Percentiles rank a stretch among this genome's conserved stretches.
phyloP scores from a whole-genome alignment of 179 eudicot species.

The Drosera spatulata region DNA sequence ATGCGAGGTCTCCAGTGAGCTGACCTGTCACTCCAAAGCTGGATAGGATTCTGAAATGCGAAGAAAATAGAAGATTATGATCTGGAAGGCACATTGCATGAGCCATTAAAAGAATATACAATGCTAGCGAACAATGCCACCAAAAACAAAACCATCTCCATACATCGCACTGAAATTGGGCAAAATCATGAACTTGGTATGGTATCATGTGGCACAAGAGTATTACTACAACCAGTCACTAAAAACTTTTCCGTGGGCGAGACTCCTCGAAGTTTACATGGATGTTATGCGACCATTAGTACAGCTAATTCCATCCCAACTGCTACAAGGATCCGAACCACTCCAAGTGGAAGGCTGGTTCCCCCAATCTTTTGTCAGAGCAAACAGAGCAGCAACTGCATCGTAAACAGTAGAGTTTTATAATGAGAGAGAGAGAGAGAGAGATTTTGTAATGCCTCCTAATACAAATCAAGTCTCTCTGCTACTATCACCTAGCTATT shows the following conservation, averaged over 20 bases:
- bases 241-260: too few relatives aligned
- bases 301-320: slow-evolving; percentile 72
- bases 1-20: slow-evolving; percentile 52
- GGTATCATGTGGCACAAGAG: too few relatives aligned
- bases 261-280: slow-evolving; percentile 29
- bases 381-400: slow-evolving; percentile 47
- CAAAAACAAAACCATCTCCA: not conserved
- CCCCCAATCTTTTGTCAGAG: slow-evolving; percentile 46
- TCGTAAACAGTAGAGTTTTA: too few relatives aligned
- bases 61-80: too few relatives aligned
- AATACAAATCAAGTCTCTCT: too few relatives aligned
- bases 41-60: slow-evolving; percentile 39
- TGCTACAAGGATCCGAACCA: slow-evolving; percentile 60
- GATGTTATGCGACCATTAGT: slow-evolving; percentile 37
- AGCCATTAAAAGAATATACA: not conserved
- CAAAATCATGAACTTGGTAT: too few relatives aligned
- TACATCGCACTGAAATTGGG: not conserved
- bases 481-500: too few relatives aligned
- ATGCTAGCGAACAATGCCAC: slow-evolving; percentile 4
- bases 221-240: too few relatives aligned
- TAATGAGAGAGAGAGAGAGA: too few relatives aligned
- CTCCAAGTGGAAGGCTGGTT: slow-evolving; percentile 72
- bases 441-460: too few relatives aligned
- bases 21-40: slow-evolving; percentile 44
- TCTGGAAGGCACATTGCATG: too few relatives aligned